Base-by-base conservation (phyloP, 2,329 filamentous ascomycete genomes). In the Colletotrichum sp. region DNA sequence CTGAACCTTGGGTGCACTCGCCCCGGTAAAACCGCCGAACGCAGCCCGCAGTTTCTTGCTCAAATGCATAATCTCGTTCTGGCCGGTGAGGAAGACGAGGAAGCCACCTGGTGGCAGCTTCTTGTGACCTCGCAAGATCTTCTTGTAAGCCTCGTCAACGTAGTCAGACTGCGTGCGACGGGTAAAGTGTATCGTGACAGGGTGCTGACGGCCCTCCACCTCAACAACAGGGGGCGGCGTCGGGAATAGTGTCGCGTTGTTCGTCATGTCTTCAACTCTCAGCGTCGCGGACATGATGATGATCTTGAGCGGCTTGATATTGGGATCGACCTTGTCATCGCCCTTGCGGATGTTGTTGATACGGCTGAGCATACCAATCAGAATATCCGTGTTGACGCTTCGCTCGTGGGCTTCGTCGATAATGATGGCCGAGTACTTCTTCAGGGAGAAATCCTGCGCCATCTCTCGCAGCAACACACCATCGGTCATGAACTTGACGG, bases 401-500 rank as follows among this genome's bases (percentile, higher is more conserved):
- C 98, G 92, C 84, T 99, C 97, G 87, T 99, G 97, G 2, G 97
- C 97, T 85, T 99, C 97, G 81, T 99, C 97, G 76, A 99, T 96
- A 65, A 99, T 92, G 68, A 99, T 95, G 16, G 94, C 95, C 1
- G 96, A 98, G 84, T 99, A 99, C 80, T 98, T 98, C 66, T 90
- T 92, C 60, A 99, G 86, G 0, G 95, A 90, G 81, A 99, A 95
- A 82, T 99, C 97, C 78, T 97, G 93, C 1, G 95, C 93, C 70
- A 98, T 94, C 84, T 99, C 97, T 72, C 97, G 93, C 12, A 99
- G 90, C 76, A 99, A 88, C 32, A 99, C 96, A 90, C 97, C 97
- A 84, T 99, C 97, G 0, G 97, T 99, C 96, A 99, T 98, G 86
- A 99, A 99, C 84, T 99, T 99, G 83, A 99, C 92, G 8, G 95